Evolutionary conservation across 169 alveolate species (phyloP).

Genomic region (Amoebophrya sp.): DNA sequence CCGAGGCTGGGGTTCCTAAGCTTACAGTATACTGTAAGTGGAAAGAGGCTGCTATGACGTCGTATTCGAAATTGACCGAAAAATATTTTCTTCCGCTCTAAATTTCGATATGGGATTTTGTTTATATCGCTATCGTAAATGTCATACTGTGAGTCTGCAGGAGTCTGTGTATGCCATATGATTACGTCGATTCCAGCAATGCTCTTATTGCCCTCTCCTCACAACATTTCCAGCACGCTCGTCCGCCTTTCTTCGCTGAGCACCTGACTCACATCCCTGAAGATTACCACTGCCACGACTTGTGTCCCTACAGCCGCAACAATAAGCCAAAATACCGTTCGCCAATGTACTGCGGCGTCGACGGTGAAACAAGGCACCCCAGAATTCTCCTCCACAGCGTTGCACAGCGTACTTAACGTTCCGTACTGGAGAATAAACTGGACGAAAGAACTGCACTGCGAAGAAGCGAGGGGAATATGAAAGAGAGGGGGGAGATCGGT

Average conservation of each 20-base stretch:
- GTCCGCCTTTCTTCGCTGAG: not conserved
- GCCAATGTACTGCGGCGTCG: not conserved
- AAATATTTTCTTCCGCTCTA: too few relatives aligned
- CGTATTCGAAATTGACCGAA: too few relatives aligned
- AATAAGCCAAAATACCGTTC: not conserved
- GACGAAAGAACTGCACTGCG: not conserved
- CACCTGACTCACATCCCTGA: not conserved
- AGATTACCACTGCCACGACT: not conserved
- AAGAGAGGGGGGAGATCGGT: not conserved
- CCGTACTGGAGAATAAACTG: not conserved
- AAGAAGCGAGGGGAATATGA: not conserved
- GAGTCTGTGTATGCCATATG: too few relatives aligned
- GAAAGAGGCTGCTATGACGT: too few relatives aligned
- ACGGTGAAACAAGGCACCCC: not conserved
- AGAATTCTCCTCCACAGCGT: not conserved
- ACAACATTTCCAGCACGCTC: not conserved
- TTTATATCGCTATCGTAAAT: too few relatives aligned
- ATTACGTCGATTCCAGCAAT: too few relatives aligned
- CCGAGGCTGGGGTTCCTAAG: too few relatives aligned
- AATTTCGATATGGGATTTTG: too few relatives aligned
- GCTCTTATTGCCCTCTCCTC: too few relatives aligned
- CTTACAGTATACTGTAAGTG: too few relatives aligned
- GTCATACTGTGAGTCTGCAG: too few relatives aligned
- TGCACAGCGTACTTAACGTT: not conserved
- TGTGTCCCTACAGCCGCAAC: not conserved